phyloP scores from a whole-genome alignment of 176 grass and related monocot species.

The Alloteropsis semialata region DNA sequence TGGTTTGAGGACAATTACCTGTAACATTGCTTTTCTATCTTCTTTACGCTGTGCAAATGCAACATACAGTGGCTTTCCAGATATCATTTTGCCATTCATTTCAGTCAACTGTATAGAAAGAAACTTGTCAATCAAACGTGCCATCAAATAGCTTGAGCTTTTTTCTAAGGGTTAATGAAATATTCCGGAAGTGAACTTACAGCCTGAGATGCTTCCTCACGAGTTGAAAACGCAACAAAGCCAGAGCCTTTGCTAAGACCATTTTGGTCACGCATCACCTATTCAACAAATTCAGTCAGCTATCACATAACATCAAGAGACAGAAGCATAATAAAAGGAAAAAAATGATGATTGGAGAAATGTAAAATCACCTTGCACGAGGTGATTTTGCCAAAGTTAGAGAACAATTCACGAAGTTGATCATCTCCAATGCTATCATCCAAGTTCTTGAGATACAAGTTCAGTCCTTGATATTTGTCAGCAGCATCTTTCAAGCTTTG shows the following conservation, averaged over 20 bases:
- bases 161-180: not conserved
- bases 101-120: constrained; percentile 55
- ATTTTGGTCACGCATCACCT: constrained; percentile 88
- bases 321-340: not conserved
- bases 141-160: not conserved
- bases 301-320: constrained; percentile 6
- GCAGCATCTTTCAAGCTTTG: constrained; percentile 78
- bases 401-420: constrained; percentile 68
- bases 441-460: constrained; percentile 95
- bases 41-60: constrained; percentile 95
- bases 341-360: not conserved
- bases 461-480: constrained; percentile 75
- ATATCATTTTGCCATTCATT: constrained; percentile 98
- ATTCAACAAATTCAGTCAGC: constrained; percentile 28
- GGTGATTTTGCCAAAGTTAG: constrained; percentile 71
- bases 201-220: constrained; percentile 77
- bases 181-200: constrained; percentile 52
- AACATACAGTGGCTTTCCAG: constrained; percentile 88
- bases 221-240: constrained; percentile 82
- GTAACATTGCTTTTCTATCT: constrained; percentile 83
- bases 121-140: constrained; percentile 3
- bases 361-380: constrained; percentile 76
- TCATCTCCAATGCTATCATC: constrained; percentile 85
- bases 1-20: constrained; percentile 45
- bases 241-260: constrained; percentile 87